A percentile compares a stretch with the other conserved stretches of the same genome.
These are phyloP conservation scores for Metschnikowia anglica DNA, from an alignment of 805 yeast species.

Conservation along the genomic window DNA sequence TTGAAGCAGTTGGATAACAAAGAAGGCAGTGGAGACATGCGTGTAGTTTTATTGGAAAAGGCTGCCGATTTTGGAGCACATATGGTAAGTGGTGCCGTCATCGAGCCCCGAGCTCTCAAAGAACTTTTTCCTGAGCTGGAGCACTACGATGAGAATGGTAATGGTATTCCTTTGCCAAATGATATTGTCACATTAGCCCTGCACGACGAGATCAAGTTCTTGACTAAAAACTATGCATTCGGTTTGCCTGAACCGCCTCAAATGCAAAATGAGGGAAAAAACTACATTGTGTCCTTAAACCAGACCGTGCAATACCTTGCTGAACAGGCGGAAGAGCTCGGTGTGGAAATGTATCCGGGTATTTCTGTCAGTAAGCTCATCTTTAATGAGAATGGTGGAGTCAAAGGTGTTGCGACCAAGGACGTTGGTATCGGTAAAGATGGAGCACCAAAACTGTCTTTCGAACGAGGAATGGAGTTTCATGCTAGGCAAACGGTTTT, in stretches of 20 bases:
- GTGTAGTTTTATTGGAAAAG: conserved; percentile 90
- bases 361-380: conserved; percentile 81
- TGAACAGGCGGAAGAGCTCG: conserved; percentile 88
- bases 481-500: conserved; percentile 85
- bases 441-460: conserved; percentile 77
- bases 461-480: conserved; percentile 97
- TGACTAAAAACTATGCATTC: conserved; percentile 58
- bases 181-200: conserved; percentile 72
- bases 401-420: conserved; percentile 89
- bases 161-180: conserved; percentile 74
- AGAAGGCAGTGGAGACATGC: conserved; percentile 59
- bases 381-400: conserved; percentile 54
- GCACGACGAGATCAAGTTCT: conserved; percentile 69
- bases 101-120: conserved; percentile 84
- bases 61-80: conserved; percentile 93
- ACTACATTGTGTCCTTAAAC: conserved; percentile 81
- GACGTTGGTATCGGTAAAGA: conserved; percentile 81
- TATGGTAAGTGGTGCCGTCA: conserved; percentile 87
- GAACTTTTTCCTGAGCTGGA: conserved; percentile 79
- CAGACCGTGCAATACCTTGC: conserved; percentile 79
- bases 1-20: conserved; percentile 80
- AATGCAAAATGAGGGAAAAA: conserved; percentile 74
- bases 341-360: conserved; percentile 91
- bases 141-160: conserved; percentile 46
- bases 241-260: conserved; percentile 94